These are phyloP conservation scores for Fagopyrum esculentum DNA, from an alignment of 148 eudicot species.

Conservation along the genomic window DNA sequence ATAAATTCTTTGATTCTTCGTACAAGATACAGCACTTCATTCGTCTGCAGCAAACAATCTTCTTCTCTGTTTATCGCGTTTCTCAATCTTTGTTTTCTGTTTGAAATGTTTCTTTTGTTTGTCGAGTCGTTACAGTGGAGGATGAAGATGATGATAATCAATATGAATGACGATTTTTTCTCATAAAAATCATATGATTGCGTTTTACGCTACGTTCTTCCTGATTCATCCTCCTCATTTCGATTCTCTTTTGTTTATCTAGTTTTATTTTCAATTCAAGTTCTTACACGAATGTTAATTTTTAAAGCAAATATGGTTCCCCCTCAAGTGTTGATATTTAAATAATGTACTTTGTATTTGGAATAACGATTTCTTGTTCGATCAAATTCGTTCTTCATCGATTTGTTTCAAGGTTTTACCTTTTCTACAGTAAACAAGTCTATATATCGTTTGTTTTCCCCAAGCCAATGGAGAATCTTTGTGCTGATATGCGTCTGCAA, in stretches of 20 bases:
- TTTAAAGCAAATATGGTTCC: no score
- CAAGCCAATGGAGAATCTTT: no score
- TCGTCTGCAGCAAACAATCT: not conserved
- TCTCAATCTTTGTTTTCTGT: not conserved
- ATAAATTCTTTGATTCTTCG: not conserved
- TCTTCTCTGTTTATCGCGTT: not conserved
- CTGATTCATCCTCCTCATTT: conserved; percentile 8
- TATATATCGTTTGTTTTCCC: no score
- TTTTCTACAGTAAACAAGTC: no score
- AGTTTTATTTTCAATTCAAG: not conserved
- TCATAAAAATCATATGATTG: not conserved
- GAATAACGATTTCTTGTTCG: no score
- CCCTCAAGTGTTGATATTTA: no score
- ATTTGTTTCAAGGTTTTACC: no score
- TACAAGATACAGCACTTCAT: not conserved
- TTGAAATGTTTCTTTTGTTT: not conserved
- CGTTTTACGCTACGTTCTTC: conserved; percentile 13
- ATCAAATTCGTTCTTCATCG: no score
- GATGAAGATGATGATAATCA: not conserved
- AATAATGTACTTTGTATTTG: no score
- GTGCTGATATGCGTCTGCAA: no score
- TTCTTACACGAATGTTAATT: no score
- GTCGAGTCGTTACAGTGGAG: not conserved
- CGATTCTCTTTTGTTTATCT: not conserved
- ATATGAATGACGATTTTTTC: conserved; percentile 2